These are phyloP conservation scores for Rubroboletus pulcherrimus DNA, from an alignment of 768 basidiomycete genomes.

Conservation along the genomic window DNA sequence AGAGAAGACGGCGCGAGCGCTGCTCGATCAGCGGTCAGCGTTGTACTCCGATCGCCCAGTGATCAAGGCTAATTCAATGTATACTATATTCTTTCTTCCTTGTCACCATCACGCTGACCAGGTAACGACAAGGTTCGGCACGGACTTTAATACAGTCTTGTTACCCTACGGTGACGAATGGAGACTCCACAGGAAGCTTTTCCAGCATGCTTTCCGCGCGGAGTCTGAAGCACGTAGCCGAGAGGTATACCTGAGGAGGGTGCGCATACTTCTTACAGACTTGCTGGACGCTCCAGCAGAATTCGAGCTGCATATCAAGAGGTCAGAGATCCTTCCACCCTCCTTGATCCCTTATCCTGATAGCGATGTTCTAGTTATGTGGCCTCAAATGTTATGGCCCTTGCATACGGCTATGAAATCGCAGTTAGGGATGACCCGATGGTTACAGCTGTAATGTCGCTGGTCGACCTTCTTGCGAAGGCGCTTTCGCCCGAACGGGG, in stretches of 20 bases:
- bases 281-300: slow-evolving; percentile 21
- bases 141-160: slow-evolving; percentile 26
- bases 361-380: slow-evolving; percentile 10
- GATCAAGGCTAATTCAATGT: slow-evolving; percentile 17
- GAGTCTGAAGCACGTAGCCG: slow-evolving; percentile 20
- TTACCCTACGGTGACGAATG: slow-evolving; percentile 30
- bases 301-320: slow-evolving; percentile 24
- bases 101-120: neutral
- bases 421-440: slow-evolving; percentile 18
- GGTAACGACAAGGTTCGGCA: slow-evolving; percentile 20
- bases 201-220: slow-evolving; percentile 25
- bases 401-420: slow-evolving; percentile 26
- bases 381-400: slow-evolving; percentile 24
- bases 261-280: slow-evolving; percentile 18
- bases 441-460: slow-evolving; percentile 15
- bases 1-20: slow-evolving; percentile 23
- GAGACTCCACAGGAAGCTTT: slow-evolving; percentile 30
- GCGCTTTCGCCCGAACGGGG: slow-evolving; percentile 19
- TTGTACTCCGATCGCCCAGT: slow-evolving; percentile 29
- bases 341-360: neutral
- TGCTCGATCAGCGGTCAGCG: slow-evolving; percentile 27
- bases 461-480: slow-evolving; percentile 19
- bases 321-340: too few relatives aligned
- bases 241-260: slow-evolving; percentile 21
- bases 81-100: neutral